Conservation (phyloP, 176 grass and related monocot genomes). For the Hyparrhenia diplandra region DNA sequence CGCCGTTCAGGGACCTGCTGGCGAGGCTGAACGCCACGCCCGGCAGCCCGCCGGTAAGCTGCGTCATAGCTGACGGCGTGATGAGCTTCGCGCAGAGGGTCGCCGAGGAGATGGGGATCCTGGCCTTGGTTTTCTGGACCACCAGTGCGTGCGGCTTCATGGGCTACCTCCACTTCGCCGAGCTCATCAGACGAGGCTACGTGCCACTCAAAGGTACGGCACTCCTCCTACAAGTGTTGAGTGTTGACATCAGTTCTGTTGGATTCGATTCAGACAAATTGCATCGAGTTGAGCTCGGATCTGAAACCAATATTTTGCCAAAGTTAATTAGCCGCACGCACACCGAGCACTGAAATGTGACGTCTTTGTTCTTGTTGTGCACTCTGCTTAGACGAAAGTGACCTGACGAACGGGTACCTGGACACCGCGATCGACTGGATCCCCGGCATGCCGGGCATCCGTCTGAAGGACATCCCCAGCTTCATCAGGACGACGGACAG, state of each 20-base stretch:
- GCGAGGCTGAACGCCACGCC: slow-evolving; percentile 31
- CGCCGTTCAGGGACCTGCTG: slow-evolving; percentile 56
- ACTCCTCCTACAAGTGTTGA: too few relatives aligned
- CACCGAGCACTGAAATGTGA: too few relatives aligned
- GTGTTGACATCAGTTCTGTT: neutral
- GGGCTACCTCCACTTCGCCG: slow-evolving; percentile 48
- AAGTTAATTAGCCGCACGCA: too few relatives aligned
- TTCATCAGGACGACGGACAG: too few relatives aligned
- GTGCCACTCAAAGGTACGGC: slow-evolving; percentile 65
- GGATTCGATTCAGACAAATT: neutral
- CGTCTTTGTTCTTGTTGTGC: too few relatives aligned
- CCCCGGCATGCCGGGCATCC: too few relatives aligned
- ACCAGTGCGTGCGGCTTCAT: slow-evolving; percentile 48
- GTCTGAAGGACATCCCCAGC: too few relatives aligned
- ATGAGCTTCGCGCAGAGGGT: slow-evolving; percentile 55
- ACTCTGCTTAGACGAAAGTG: slow-evolving; percentile 28
- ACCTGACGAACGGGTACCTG: slow-evolving; percentile 58
- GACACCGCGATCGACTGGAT: too few relatives aligned
- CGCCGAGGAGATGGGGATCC: slow-evolving; percentile 42
- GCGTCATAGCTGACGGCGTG: slow-evolving; percentile 46
- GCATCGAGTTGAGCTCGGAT: neutral
- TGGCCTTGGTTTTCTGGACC: slow-evolving; percentile 50
- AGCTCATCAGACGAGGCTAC: slow-evolving; percentile 49
- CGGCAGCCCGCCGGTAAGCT: slow-evolving; percentile 29
- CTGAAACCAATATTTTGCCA: neutral